phyloP scores from a whole-genome alignment of 345 rosid species.

The Citrus glauca region DNA sequence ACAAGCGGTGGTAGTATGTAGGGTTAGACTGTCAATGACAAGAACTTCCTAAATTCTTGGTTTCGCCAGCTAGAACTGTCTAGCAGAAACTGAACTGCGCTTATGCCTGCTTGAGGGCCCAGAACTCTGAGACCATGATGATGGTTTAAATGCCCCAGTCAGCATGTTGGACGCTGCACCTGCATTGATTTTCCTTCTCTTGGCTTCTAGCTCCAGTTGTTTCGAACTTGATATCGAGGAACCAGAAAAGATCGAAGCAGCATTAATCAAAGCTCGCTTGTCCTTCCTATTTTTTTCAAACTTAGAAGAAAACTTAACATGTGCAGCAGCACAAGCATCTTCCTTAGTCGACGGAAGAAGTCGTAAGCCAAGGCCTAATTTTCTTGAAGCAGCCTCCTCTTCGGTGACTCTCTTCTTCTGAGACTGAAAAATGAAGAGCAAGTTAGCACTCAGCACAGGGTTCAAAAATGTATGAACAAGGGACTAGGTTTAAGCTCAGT shows the following conservation, averaged over 20 bases:
- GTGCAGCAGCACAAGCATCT: conserved; percentile 57
- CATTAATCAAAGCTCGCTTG: conserved; percentile 65
- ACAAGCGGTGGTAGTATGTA: not conserved
- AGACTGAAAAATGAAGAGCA: conserved; percentile 25
- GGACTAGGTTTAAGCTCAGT: not conserved
- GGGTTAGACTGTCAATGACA: not conserved
- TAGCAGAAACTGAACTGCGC: conserved; percentile 20
- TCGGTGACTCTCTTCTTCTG: conserved; percentile 85
- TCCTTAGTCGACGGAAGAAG: conserved; percentile 65
- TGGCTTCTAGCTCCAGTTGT: conserved; percentile 62
- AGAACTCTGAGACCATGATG: conserved; percentile 48
- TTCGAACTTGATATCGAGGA: conserved; percentile 42
- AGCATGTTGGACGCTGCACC: conserved; percentile 57
- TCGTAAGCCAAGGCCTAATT: conserved; percentile 72
- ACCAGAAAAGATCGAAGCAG: conserved; percentile 67
- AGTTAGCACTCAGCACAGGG: conserved; percentile 6
- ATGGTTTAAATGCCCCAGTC: conserved; percentile 63
- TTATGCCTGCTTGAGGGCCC: conserved; percentile 28
- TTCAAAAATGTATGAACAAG: not conserved
- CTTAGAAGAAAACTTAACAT: conserved; percentile 59
- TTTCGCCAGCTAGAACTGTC: conserved; percentile 28
- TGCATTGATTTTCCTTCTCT: conserved; percentile 76
- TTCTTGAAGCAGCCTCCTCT: conserved; percentile 73
- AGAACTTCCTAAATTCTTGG: not conserved
- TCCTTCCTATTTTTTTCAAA: conserved; percentile 75